phyloP scores from a whole-genome alignment of 2,329 filamentous ascomycete species.

The Aspergillus japonicus region DNA sequence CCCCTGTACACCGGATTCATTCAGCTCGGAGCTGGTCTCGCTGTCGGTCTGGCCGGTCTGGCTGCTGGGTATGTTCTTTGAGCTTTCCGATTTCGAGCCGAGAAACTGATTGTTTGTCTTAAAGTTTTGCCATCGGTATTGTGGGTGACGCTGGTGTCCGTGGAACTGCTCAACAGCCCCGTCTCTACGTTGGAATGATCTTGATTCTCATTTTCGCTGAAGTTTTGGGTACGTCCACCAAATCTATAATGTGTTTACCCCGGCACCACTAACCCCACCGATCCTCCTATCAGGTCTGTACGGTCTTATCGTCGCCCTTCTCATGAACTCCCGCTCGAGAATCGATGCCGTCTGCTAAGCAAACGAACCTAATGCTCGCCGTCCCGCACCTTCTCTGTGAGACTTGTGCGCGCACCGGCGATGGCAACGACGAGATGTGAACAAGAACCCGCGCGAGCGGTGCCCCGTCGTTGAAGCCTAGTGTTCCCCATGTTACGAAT shows the following conservation, averaged over 20 bases:
- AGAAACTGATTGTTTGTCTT: conserved; percentile 15
- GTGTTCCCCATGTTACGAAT: background rate
- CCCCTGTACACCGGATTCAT: conserved; percentile 81
- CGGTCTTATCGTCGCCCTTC: conserved; percentile 94
- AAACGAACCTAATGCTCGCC: conserved; percentile 8
- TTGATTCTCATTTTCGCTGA: conserved; percentile 99
- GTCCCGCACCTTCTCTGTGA: conserved; percentile 10
- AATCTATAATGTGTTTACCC: background rate
- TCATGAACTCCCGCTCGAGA: conserved; percentile 95
- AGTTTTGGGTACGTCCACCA: conserved; percentile 76
- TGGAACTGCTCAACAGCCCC: conserved; percentile 53
- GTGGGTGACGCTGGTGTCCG: conserved; percentile 61
- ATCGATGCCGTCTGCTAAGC: conserved; percentile 62
- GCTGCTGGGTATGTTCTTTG: conserved; percentile 61
- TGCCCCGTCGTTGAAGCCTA: background rate
- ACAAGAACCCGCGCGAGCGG: background rate
- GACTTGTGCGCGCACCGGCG: conserved; percentile 15
- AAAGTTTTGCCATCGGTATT: conserved; percentile 78
- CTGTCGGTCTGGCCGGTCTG: conserved; percentile 78
- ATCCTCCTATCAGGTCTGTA: conserved; percentile 72
- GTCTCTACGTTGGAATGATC: conserved; percentile 94
- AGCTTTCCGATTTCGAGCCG: background rate
- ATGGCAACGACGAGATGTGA: background rate
- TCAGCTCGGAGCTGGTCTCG: conserved; percentile 78
- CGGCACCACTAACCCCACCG: background rate